These are phyloP conservation scores for Nigrograna mackinnonii DNA, from an alignment of 2,329 filamentous ascomycete genomes.

Conservation along the genomic window DNA sequence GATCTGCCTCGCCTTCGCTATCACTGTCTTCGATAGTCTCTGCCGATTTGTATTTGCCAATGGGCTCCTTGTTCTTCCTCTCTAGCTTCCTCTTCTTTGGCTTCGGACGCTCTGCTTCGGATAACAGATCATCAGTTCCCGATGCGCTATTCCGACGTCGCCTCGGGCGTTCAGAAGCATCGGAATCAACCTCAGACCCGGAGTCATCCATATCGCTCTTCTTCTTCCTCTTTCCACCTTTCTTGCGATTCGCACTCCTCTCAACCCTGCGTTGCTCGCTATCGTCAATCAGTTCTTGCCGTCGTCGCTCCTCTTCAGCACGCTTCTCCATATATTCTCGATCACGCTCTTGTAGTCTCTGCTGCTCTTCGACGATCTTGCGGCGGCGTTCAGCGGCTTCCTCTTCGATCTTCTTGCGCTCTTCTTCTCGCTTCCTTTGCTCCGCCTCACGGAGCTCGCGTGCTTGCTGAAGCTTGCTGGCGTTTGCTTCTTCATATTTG, in stretches of 20 bases:
- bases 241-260: conserved; percentile 55
- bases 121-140: conserved; percentile 50
- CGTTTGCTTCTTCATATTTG: conserved; percentile 92
- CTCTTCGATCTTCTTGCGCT: conserved; percentile 68
- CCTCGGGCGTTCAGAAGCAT: conserved; percentile 42
- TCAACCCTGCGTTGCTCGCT: conserved; percentile 74
- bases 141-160: conserved; percentile 39
- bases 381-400: conserved; percentile 74
- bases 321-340: conserved; percentile 72
- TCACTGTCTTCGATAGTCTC: conserved; percentile 83
- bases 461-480: conserved; percentile 81
- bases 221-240: conserved; percentile 62
- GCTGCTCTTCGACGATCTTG: conserved; percentile 84
- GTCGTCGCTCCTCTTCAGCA: conserved; percentile 68
- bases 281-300: conserved; percentile 68
- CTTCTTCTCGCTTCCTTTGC: conserved; percentile 75
- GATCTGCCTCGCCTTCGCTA: conserved; percentile 31
- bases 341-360: conserved; percentile 75
- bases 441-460: conserved; percentile 81
- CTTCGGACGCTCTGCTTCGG: conserved; percentile 64
- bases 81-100: conserved; percentile 66
- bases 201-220: conserved; percentile 54
- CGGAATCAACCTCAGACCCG: conserved; percentile 42
- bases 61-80: conserved; percentile 47
- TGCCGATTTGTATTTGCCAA: conserved; percentile 79